Conservation (phyloP, 371 early-diverging fungal species). For the Chytridium lagenaria region DNA sequence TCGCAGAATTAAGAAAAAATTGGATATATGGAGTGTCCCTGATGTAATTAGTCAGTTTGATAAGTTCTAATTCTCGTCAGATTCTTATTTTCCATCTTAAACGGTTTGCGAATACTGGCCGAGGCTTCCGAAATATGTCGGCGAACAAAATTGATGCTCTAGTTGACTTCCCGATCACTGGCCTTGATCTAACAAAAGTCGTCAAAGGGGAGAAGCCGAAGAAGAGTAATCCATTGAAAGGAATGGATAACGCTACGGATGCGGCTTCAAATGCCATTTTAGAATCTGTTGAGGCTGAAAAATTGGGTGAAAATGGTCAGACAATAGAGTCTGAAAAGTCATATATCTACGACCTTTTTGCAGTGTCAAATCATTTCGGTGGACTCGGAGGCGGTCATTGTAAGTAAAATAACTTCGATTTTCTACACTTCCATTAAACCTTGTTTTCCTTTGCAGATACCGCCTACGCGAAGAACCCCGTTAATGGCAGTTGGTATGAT, state of each 20-base stretch:
- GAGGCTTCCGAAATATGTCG: constrained; percentile 48
- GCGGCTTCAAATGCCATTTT: too few relatives aligned
- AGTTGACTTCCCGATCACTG: constrained; percentile 51
- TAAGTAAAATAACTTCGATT: constrained; percentile 22
- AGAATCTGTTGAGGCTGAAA: constrained; percentile 1
- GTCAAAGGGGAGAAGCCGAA: constrained; percentile 66
- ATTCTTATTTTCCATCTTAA: constrained; percentile 90
- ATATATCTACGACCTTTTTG: constrained; percentile 81
- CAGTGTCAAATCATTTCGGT: constrained; percentile 91
- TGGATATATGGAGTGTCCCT: constrained; percentile 86
- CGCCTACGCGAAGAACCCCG: constrained; percentile 82
- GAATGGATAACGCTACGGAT: constrained; percentile 3
- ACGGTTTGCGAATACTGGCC: constrained; percentile 81
- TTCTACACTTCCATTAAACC: constrained; percentile 4
- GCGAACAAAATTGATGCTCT: constrained; percentile 82
- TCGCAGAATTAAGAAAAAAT: constrained; percentile 79
- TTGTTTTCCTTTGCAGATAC: constrained; percentile 76
- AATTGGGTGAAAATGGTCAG: not conserved
- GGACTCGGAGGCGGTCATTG: constrained; percentile 90
- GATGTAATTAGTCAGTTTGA: constrained; percentile 54
- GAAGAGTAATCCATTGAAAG: constrained; percentile 54
- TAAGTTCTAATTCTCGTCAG: constrained; percentile 25
- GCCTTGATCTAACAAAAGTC: constrained; percentile 65
- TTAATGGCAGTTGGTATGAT: constrained; percentile 79
- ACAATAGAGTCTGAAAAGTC: constrained; percentile 37